Evolutionary conservation across 2,329 filamentous ascomycete species (phyloP), one percentile per base, ranked within the genome.

Genomic region (Raffaelea arxii): DNA sequence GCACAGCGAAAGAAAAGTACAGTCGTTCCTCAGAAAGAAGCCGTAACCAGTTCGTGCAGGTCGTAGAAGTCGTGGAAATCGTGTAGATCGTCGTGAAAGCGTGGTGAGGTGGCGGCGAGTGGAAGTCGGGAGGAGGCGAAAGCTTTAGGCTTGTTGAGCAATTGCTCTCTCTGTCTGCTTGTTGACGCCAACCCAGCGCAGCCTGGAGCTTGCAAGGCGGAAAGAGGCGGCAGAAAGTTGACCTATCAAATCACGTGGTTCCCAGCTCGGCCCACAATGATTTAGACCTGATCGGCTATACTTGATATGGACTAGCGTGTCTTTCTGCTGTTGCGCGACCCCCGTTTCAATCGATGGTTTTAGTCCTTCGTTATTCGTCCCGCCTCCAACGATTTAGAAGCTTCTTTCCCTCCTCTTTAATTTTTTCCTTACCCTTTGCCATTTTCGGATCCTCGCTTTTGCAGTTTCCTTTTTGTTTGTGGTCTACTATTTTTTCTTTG

Each of bases 131-230:
- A 5, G 32, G 32, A 36, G 32, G 32, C 32, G 32, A 36, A 36
- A 51, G 49, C 41, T 50, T 48, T 48, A 44, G 38, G 51, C 16
- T 12, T 16, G 25, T 22, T 40, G n/a, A 14, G 24, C 32, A 16
- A 36, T 47, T 43, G 32, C 25, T 42, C 30, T n/a, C 23, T 39
- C 25, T n/a, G 23, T 35, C 14, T 9, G 25, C 37, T 38, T 46
- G 52, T 56, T 61, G 58, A 60, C 54, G 58, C 56, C 57, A 60
- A 55, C 58, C 58, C 53, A 52, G 51, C 55, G 59, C 56, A 60
- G 58, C 58, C 58, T 61, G 54, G 53, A 55, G 53, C 53, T 53
- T 12, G 5, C 14, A 12, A 36, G 47, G 50, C 51, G 53, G 52
- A 43, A 18, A 44, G 6, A 4, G 1, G 48, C 48, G 55, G 53